These are phyloP conservation scores for Aspergillus neotritici DNA, from an alignment of 2,329 filamentous ascomycete genomes.

Conservation along the genomic window DNA sequence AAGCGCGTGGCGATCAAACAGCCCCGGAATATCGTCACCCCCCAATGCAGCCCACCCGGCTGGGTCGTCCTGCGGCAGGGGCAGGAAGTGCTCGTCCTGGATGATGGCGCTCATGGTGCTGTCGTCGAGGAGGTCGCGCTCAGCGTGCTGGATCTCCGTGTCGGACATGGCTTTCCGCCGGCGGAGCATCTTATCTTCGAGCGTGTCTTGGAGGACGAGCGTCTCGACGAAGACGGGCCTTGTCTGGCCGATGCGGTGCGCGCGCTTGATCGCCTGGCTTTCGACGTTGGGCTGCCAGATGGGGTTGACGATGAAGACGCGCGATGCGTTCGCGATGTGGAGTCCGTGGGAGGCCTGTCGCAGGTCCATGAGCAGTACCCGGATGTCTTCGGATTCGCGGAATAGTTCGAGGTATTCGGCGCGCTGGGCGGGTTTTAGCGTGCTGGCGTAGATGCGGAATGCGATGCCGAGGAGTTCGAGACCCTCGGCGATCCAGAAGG, in stretches of 20 bases:
- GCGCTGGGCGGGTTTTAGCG: slow-evolving; percentile 56
- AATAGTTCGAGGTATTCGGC: slow-evolving; percentile 75
- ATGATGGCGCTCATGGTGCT: slow-evolving; percentile 55
- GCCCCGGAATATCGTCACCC: slow-evolving; percentile 20
- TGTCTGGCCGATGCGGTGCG: slow-evolving; percentile 77
- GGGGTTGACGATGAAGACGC: slow-evolving; percentile 85
- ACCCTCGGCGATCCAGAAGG: slow-evolving; percentile 76
- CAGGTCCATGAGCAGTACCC: slow-evolving; percentile 87
- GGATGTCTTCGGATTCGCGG: slow-evolving; percentile 61
- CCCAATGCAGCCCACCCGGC: slow-evolving; percentile 23
- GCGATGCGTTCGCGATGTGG: slow-evolving; percentile 74
- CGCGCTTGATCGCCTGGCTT: slow-evolving; percentile 86
- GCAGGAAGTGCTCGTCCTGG: slow-evolving; percentile 49
- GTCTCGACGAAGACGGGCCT: slow-evolving; percentile 80
- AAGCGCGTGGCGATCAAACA: slow-evolving; percentile 36
- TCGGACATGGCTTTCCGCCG: slow-evolving; percentile 70
- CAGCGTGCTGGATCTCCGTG: slow-evolving; percentile 49
- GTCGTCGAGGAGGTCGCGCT: slow-evolving; percentile 56
- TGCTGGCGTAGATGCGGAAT: slow-evolving; percentile 53
- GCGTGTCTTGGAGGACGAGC: slow-evolving; percentile 68
- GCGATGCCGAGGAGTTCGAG: slow-evolving; percentile 65
- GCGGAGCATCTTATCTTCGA: slow-evolving; percentile 78
- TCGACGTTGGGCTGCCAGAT: slow-evolving; percentile 79
- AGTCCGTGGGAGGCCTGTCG: slow-evolving; percentile 81
- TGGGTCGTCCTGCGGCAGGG: slow-evolving; percentile 29